Percentiles rank a stretch among this genome's conserved stretches.
phyloP scores from a whole-genome alignment of 257 asterid genomes.

The Osmanthus fragrans region DNA sequence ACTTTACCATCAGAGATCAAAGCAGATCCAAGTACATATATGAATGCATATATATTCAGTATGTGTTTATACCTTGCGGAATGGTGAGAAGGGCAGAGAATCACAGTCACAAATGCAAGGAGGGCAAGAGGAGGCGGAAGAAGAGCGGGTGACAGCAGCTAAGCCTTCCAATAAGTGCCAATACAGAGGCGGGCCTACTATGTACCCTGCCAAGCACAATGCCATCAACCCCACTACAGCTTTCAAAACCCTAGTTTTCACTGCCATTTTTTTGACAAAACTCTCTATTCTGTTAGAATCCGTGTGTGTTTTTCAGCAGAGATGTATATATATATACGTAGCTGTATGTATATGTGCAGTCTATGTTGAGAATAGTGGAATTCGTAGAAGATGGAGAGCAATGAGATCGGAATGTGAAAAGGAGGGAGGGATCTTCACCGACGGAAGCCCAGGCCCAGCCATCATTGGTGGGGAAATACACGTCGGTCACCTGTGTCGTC shows the following conservation, averaged over 20 bases:
- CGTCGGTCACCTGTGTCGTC: no score
- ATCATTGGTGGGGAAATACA: no score
- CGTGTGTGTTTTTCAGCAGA: no score
- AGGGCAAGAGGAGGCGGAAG: conserved; percentile 62
- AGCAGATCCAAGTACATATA: conserved; percentile 31
- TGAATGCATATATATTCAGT: no score
- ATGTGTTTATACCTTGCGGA: conserved; percentile 49
- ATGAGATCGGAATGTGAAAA: no score
- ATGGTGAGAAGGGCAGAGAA: conserved; percentile 65
- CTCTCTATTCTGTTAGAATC: background rate
- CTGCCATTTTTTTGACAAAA: conserved; percentile 43
- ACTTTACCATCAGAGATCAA: conserved; percentile 20
- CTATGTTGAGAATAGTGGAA: no score
- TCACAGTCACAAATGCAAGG: conserved; percentile 80
- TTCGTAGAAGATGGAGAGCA: no score
- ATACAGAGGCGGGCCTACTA: conserved; percentile 83
- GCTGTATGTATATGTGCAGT: no score
- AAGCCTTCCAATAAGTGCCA: conserved; percentile 83
- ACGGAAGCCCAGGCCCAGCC: no score
- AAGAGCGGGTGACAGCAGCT: conserved; percentile 52
- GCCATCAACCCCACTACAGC: conserved; percentile 62
- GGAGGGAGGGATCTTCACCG: no score
- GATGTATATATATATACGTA: no score
- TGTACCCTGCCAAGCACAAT: conserved; percentile 60
- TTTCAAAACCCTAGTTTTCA: conserved; percentile 55